Base-by-base conservation (phyloP, 257 asterid species). In the Eucommia ulmoides region DNA sequence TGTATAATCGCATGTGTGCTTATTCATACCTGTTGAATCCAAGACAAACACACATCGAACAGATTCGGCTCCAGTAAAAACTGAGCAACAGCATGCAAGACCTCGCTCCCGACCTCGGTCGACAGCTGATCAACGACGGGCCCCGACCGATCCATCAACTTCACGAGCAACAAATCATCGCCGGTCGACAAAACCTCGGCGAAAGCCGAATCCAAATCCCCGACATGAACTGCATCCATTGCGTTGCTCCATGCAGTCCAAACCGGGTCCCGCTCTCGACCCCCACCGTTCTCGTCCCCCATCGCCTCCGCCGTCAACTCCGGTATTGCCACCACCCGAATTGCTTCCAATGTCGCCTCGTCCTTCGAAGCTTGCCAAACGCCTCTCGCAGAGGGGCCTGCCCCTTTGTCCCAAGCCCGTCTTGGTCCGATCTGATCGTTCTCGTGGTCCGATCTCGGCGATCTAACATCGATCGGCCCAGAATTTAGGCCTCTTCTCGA, bases 311-410 rank as follows among this genome's bases (percentile, higher is more conserved):
- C 80, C 3, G 70, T 72, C 84, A 72, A 71, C 68, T 91, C 94
- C 45, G 95, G 94, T 44, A 86, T 75, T 23, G 92, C 92, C 14
- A 83, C 95, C 51, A 81, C 93, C 25, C 99, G 74, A 41, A 91
- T 91, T 24, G 99, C 99, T 80, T 87, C 97, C 69, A 91, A 63
- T 22, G 99, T 91, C 29, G 95, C 94, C 69, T 91, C 99, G 49
- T 91, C 99, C 66, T 87, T 87, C 20, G 99, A 91, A 70, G 99
- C 99, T 76, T 87, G 95, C 99, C 99, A 87, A 19, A 91, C 93
- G 48, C 99, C 87, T 75, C 99, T 77, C 3, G 99, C 99, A 33
- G 99, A 91, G 45, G 99, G 99, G 41, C 99, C 99, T 8, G 62
- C 71, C 63, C 93, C 89, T 65, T 83, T 79, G 44, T 75, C 93